Evolutionary conservation across 345 rosid genomes (phyloP), one percentile per base, ranked within the genome.

Genomic region (Populus simonii): DNA sequence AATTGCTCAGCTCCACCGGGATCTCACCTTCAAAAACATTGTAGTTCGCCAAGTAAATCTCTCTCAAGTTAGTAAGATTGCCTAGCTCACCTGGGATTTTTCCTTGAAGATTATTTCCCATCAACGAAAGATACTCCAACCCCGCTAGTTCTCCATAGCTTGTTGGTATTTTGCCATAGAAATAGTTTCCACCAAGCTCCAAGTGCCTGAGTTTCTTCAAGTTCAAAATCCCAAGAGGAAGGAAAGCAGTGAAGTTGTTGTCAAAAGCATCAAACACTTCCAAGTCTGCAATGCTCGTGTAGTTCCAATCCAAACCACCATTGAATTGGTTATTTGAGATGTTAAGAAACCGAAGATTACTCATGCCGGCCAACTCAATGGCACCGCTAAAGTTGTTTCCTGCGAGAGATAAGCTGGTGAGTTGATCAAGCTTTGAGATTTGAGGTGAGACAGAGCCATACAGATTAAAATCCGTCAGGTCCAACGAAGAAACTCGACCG

Each of bases 181-280:
- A 93, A 87, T 77, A 95, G 84, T 95, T 95, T 73, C 99, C 98
- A 16, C 99, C 99, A 61, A 95, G 87, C 68, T 92, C 85, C 82
- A 95, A 92, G 88, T 85, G 73, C 80, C 75, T 77, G 55, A 95
- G 90, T 38, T 76, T 88, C 79, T 74, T 66, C 84, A 82, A 70
- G 23, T 68, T 70, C 76, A 71, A 31, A 71, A 82, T 59, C 57
- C 84, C 84, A 41, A 81, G 31, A 5, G 99, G 99, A 23, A 95
- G 92, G 8, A 88, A 78, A 7, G 92, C 92, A 20, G 88, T 90
- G 88, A 95, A 89, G 82, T 87, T 91, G 80, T 95, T 95, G 87
- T 95, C 74, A 74, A 93, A 95, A 78, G 89, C 91, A 84, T 95
- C 98, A 2, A 95, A 77, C 57, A 82, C 83, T 74, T 84, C 82